Evolutionary conservation across 306 rosid genomes (phyloP).

Genomic region (Alnus glutinosa): DNA sequence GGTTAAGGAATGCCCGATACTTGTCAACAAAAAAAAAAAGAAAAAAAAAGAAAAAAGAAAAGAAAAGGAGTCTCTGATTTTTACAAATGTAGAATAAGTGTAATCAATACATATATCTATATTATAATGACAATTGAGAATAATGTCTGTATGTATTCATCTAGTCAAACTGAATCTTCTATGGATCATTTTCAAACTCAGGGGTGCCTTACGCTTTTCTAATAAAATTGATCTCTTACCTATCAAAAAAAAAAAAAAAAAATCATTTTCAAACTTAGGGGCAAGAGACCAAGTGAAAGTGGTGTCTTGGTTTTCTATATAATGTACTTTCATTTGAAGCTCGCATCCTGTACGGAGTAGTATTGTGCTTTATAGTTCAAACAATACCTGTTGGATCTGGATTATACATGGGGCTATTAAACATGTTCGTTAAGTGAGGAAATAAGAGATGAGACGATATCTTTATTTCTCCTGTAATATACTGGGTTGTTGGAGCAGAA

Average conservation of each 20-base stretch:
- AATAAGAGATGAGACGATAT: not conserved
- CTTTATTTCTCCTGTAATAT: not conserved
- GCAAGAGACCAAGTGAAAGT: not conserved
- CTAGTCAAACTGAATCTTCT: not conserved
- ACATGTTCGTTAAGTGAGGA: not conserved
- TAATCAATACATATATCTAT: not conserved
- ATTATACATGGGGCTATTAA: not conserved
- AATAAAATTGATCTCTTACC: too few species aligned
- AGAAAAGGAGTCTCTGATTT: not conserved
- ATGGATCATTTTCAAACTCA: not conserved
- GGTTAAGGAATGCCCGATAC: not conserved
- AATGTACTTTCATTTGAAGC: not conserved
- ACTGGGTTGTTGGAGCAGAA: conserved; percentile 7
- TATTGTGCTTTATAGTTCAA: not conserved
- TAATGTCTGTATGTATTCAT: not conserved
- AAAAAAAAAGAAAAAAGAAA: not conserved
- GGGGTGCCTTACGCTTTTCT: too few species aligned
- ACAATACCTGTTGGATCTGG: not conserved
- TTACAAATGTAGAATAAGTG: not conserved
- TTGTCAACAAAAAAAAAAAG: not conserved
- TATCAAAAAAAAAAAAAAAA: too few species aligned
- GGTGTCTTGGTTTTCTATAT: not conserved
- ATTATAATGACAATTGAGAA: not conserved
- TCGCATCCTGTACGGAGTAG: not conserved
- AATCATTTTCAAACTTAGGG: not conserved